Percentiles rank a stretch among this genome's conserved stretches.
Evolutionary conservation across 768 basidiomycete genomes (phyloP).

Genomic region (Russula earlei): DNA sequence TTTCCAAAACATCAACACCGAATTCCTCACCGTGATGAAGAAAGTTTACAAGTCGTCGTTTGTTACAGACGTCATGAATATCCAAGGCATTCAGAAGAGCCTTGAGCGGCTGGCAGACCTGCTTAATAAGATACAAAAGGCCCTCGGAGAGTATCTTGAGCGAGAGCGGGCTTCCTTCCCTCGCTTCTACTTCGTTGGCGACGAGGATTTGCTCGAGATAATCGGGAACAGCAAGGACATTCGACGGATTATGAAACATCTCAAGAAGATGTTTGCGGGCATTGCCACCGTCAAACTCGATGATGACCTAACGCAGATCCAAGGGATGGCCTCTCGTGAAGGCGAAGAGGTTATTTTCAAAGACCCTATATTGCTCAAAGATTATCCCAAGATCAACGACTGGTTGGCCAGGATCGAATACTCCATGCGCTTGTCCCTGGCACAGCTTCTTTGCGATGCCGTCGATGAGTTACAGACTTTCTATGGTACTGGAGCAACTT

Average conservation of each 20-base stretch:
- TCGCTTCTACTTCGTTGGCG: conserved; percentile 98
- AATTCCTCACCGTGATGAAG: conserved; percentile 98
- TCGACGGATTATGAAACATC: conserved; percentile 94
- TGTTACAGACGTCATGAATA: conserved; percentile 93
- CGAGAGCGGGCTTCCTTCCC: conserved; percentile 97
- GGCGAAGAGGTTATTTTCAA: conserved; percentile 88
- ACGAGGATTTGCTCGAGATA: conserved; percentile 96
- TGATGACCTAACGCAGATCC: conserved; percentile 79
- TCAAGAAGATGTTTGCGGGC: conserved; percentile 99
- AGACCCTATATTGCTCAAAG: conserved; percentile 76
- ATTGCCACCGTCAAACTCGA: conserved; percentile 84
- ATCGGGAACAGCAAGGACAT: conserved; percentile 99
- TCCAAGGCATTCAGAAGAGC: conserved; percentile 92
- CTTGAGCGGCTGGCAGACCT: conserved; percentile 93
- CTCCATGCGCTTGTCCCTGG: conserved; percentile 87
- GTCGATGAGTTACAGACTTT: conserved; percentile 74
- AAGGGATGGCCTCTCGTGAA: conserved; percentile 91
- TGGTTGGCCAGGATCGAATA: conserved; percentile 90
- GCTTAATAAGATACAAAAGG: conserved; percentile 97
- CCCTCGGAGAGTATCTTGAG: conserved; percentile 96
- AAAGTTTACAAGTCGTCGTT: conserved; percentile 99
- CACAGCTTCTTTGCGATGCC: conserved; percentile 68
- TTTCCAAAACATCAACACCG: conserved; percentile 97
- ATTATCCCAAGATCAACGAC: conserved; percentile 97
- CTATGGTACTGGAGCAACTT: conserved; percentile 54